Percentiles rank a stretch among this genome's conserved stretches.
These are phyloP conservation scores for Fraxinus albicans DNA, from an alignment of 305 asterid species.

Conservation along the genomic window DNA sequence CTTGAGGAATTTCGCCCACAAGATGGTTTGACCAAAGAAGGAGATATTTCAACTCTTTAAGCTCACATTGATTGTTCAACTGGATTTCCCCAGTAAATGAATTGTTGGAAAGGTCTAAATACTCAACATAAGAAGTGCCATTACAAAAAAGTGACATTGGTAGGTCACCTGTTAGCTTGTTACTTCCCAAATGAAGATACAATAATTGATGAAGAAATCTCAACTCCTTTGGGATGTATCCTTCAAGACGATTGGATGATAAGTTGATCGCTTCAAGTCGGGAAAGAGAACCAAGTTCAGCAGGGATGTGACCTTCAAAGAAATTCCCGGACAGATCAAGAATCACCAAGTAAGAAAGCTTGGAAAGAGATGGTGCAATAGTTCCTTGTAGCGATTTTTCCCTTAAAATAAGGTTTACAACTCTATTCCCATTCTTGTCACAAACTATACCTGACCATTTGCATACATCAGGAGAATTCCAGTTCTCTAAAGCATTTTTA, in stretches of 20 bases:
- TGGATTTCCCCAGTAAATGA: constrained; percentile 67
- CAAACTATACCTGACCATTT: constrained; percentile 69
- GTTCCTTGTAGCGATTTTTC: constrained; percentile 55
- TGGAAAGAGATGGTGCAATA: constrained; percentile 56
- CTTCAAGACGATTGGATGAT: constrained; percentile 59
- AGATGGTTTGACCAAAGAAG: constrained; percentile 78
- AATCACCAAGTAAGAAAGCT: constrained; percentile 45
- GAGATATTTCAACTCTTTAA: constrained; percentile 52
- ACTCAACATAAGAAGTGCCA: constrained; percentile 49
- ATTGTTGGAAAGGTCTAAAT: constrained; percentile 78
- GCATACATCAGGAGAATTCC: constrained; percentile 59
- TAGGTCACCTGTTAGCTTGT: constrained; percentile 56
- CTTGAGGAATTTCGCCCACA: constrained; percentile 52
- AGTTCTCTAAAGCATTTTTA: constrained; percentile 34
- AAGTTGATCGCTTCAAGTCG: constrained; percentile 60
- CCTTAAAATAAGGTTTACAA: constrained; percentile 60
- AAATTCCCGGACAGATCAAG: constrained; percentile 74
- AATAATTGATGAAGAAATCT: constrained; percentile 46
- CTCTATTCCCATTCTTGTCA: constrained; percentile 30
- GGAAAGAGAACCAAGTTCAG: constrained; percentile 47
- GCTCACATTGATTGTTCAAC: constrained; percentile 39
- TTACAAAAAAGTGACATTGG: constrained; percentile 63
- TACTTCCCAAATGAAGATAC: constrained; percentile 73
- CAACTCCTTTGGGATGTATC: constrained; percentile 49
- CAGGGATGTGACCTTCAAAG: constrained; percentile 56